Conservation (phyloP, 495 filamentous ascomycete genomes). For the Glonium stellatum region DNA sequence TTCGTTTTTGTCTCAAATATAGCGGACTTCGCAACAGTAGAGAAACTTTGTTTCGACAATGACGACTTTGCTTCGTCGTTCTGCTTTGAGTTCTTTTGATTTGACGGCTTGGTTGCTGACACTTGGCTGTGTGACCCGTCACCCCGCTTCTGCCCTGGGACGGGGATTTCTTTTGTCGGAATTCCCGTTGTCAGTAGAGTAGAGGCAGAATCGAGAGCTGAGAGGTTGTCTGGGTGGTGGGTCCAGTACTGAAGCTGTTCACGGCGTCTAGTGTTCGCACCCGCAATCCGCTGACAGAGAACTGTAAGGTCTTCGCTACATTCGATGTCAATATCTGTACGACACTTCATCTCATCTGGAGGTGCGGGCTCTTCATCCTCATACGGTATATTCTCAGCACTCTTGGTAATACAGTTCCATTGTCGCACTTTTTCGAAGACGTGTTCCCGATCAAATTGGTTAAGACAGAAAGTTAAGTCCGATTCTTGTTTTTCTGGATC, state of each 20-base stretch:
- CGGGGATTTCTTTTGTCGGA: no score
- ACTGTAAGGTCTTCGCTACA: neutral
- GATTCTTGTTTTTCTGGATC: neutral
- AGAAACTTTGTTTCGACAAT: constrained; percentile 3
- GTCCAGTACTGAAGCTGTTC: constrained; percentile 12
- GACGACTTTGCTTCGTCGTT: constrained; percentile 1
- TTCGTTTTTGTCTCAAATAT: constrained; percentile 2
- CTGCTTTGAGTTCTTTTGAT: neutral
- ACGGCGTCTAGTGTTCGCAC: constrained; percentile 9
- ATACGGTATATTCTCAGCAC: neutral
- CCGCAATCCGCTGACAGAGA: constrained; percentile 2
- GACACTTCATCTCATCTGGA: no score
- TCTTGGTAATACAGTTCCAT: neutral
- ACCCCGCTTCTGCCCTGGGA: no score
- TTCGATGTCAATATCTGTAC: no score
- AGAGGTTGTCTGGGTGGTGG: neutral
- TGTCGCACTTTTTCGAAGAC: neutral
- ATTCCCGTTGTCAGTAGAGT: no score
- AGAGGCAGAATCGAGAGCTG: no score
- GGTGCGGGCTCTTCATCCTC: neutral
- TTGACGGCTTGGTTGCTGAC: neutral
- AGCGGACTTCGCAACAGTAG: constrained; percentile 4
- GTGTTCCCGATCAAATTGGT: neutral
- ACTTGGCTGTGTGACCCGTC: neutral
- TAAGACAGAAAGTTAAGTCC: neutral